Base-by-base conservation (phyloP, 805 yeast species). In the Kazachstania africana region DNA sequence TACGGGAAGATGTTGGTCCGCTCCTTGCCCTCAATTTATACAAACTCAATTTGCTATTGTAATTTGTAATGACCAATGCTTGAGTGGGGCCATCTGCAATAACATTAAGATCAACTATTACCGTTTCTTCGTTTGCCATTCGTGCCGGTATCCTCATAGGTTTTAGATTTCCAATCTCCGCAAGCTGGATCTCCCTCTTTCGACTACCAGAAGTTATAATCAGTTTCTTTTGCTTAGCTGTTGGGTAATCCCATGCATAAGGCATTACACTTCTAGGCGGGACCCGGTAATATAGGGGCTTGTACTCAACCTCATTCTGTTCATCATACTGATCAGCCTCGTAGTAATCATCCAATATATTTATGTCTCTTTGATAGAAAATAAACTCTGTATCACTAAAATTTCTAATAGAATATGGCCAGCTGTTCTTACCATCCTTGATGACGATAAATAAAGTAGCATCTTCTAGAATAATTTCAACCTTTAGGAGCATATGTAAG, bases 211-310 rank as follows among this genome's bases (percentile, higher is more conserved):
- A 66, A 36, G 85, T 64, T 21, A 91, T 55, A 3, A 84, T 66
- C 20, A 91, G 57, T 47, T 87, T 95, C 52, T 85, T 87, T 28
- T 78, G 69, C 8, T 71, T 60, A 0, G 95, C 96, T 32, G 93
- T 84, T 1, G 98, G 98, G 57, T 71, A 91, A 53, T 91, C 98
- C 87, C 95, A 91, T 0, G 98, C 83, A 53, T 91, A 91, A 0
- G 97, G 95, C 97, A 91, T 91, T 2, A 84, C 94, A 57, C 95
- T 81, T 47, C 73, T 74, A 1, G 94, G 75, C 0, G 97, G 96
- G 9, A 93, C 66, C 28, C 72, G 69, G 52, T 88, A 91, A 46
- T 67, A 74, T 8, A 84, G 66, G 0, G 96, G 95, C 39, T 72
- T 75, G 57, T 78, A 87, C 9, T 68, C 66, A 3, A 65, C 62